Base-by-base conservation (phyloP, 2,329 filamentous ascomycete species). In the Colletotrichum sp. region DNA sequence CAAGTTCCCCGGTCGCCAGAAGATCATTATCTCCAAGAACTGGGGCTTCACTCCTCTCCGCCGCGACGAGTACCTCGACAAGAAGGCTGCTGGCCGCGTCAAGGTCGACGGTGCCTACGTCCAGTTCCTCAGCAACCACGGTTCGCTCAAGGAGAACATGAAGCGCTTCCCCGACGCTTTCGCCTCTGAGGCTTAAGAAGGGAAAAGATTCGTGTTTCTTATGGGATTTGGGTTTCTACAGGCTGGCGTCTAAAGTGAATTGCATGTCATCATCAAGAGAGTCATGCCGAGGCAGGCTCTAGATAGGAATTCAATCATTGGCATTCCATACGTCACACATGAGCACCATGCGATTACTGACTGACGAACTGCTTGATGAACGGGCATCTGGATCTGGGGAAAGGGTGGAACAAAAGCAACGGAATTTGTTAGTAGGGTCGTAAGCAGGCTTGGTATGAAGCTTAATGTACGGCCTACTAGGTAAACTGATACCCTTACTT, bases 1-100 rank as follows among this genome's bases (percentile, higher is more conserved):
- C 95, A 99, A 99, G 95, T 99, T 99, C 95, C 97, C 97, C 82
- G 97, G 97, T 89, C 96, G 97, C 90, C 97, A 99, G 93, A 99
- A 99, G 96, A 99, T 99, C 91, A 98, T 99, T 85, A 94, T 99
- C 90, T 98, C 95, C 92, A 99, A 99, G 96, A 99, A 99, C 94
- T 99, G 97, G 97, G 97, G 97, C 83, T 99, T 99, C 95, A 99
- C 97, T 79, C 96, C 96, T 86, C 95, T 99, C 84, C 94, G 95
- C 85, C 96, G 97, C 84, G 97, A 99, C 83, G 97, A 99, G 89
- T 99, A 99, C 91, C 91, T 98, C 86, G 93, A 96, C 89, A 95
- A 96, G 91, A 98, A 98, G 93, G 92, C 95, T 86, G 94, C 94
- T 84, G 97, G 97, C 86, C 94, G 93, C 86, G 94, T 99, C 90